Percentiles rank a stretch among this genome's conserved stretches.
phyloP scores from a whole-genome alignment of 2,329 filamentous ascomycete genomes.

The Penicillium sp. region DNA sequence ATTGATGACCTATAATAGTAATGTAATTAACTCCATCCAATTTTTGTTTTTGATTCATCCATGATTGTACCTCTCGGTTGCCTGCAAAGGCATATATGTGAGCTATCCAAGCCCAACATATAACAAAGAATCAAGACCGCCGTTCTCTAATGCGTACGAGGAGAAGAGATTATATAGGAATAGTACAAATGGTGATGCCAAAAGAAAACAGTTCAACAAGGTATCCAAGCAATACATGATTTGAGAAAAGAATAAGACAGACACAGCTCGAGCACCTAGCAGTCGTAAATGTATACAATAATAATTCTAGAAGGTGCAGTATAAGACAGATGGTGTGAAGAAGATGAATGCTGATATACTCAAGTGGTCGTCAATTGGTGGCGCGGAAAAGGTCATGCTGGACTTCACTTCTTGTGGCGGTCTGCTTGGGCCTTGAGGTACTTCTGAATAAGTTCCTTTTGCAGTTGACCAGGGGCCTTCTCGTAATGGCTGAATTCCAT shows the following conservation, averaged over 20 bases:
- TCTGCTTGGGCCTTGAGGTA: constrained; percentile 64
- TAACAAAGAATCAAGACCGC: not conserved
- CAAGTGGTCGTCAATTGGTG: not conserved
- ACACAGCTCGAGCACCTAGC: not conserved
- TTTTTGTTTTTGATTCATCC: not conserved
- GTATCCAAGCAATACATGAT: not conserved
- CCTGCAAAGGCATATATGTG: not conserved
- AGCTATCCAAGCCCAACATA: not conserved
- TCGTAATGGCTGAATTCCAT: constrained; percentile 99
- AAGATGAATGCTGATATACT: not conserved
- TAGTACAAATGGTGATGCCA: not conserved
- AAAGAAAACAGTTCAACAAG: not conserved
- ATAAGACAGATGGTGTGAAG: constrained; percentile 8
- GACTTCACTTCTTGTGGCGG: constrained; percentile 56
- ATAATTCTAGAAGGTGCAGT: constrained; percentile 1
- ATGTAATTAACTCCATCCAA: not conserved
- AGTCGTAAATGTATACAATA: constrained; percentile 4
- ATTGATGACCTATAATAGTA: constrained; percentile 1
- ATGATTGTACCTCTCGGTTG: not conserved
- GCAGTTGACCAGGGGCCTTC: constrained; percentile 78
- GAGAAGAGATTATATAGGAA: constrained; percentile 7
- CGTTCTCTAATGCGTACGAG: not conserved
- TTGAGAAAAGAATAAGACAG: not conserved
- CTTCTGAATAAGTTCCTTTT: constrained; percentile 70
- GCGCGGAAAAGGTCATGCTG: not conserved